Evolutionary conservation across 78 protist genomes (phyloP).

Genomic region (Capsaspora owczarzaki): DNA sequence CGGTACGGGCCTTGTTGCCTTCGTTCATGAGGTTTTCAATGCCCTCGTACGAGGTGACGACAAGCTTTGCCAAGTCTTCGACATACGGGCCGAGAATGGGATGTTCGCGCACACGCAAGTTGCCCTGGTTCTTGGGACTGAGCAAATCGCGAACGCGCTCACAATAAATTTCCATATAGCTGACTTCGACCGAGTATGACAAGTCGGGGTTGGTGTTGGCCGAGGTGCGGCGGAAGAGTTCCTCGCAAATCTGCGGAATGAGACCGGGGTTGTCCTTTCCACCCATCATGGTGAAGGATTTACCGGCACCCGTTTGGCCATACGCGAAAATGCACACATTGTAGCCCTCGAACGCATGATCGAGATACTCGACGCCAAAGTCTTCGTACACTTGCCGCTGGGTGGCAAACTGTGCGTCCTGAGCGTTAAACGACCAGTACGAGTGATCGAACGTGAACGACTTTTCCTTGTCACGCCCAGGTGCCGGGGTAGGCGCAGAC

Average conservation of each 20-base stretch:
- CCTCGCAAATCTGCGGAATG: constrained; percentile 29
- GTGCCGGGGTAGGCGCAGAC: not conserved
- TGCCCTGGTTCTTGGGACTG: not conserved
- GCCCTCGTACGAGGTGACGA: constrained; percentile 1
- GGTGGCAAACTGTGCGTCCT: constrained; percentile 24
- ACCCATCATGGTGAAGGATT: constrained; percentile 28
- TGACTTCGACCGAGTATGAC: not conserved
- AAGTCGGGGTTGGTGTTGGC: not conserved
- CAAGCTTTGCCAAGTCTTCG: constrained; percentile 5
- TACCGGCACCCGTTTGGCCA: constrained; percentile 66
- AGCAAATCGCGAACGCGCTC: constrained; percentile 48
- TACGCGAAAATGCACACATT: constrained; percentile 65
- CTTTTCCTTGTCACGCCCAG: constrained; percentile 12
- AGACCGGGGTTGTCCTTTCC: constrained; percentile 6
- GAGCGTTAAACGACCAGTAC: constrained; percentile 41
- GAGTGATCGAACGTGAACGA: constrained; percentile 58
- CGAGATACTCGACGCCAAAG: constrained; percentile 38
- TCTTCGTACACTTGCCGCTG: constrained; percentile 43
- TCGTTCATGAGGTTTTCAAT: constrained; percentile 16
- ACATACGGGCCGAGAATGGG: not conserved
- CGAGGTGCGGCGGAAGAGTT: not conserved
- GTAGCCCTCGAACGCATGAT: constrained; percentile 49
- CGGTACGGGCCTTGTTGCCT: constrained; percentile 51
- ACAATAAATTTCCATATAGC: constrained; percentile 31
- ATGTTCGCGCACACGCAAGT: not conserved